Evolutionary conservation across 2,329 filamentous ascomycete species (phyloP).

Genomic region (Fusarium buxicola): DNA sequence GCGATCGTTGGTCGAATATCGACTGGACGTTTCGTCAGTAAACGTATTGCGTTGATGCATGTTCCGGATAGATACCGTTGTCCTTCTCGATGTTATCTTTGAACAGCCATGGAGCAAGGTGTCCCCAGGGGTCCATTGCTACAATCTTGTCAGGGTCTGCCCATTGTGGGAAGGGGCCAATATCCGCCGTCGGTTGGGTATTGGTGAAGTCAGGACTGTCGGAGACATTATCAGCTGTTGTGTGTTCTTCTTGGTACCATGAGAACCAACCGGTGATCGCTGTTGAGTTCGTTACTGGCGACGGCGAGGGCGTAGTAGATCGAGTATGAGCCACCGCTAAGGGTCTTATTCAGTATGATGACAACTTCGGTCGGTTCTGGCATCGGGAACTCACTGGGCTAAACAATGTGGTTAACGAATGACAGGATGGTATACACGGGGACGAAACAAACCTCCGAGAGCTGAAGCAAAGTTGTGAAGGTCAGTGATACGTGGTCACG

Average conservation of each 20-base stretch:
- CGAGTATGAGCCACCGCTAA: slow-evolving; percentile 86
- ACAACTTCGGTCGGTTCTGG: background rate
- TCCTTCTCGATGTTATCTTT: slow-evolving; percentile 82
- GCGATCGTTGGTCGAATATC: slow-evolving; percentile 93
- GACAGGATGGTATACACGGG: slow-evolving; percentile 37
- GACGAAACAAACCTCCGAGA: slow-evolving; percentile 64
- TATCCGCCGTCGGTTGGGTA: slow-evolving; percentile 89
- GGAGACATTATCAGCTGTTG: slow-evolving; percentile 5
- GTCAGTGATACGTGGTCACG: slow-evolving; percentile 26
- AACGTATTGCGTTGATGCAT: background rate
- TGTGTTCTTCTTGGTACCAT: background rate
- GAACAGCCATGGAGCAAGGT: slow-evolving; percentile 86
- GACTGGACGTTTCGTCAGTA: slow-evolving; percentile 56
- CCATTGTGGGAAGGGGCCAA: slow-evolving; percentile 93
- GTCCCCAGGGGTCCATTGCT: slow-evolving; percentile 95
- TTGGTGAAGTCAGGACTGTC: slow-evolving; percentile 72
- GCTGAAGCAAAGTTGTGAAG: slow-evolving; percentile 51
- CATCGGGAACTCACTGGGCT: slow-evolving; percentile 50
- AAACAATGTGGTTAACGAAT: slow-evolving; percentile 33
- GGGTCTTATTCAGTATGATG: slow-evolving; percentile 19
- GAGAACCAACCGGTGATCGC: slow-evolving; percentile 73
- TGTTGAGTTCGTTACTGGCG: slow-evolving; percentile 87
- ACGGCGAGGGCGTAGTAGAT: slow-evolving; percentile 96
- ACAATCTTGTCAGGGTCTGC: slow-evolving; percentile 92
- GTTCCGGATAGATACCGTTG: slow-evolving; percentile 59